Evolutionary conservation across 2,329 filamentous ascomycete genomes (phyloP).

Genomic region (Calonectria hawksworthii): DNA sequence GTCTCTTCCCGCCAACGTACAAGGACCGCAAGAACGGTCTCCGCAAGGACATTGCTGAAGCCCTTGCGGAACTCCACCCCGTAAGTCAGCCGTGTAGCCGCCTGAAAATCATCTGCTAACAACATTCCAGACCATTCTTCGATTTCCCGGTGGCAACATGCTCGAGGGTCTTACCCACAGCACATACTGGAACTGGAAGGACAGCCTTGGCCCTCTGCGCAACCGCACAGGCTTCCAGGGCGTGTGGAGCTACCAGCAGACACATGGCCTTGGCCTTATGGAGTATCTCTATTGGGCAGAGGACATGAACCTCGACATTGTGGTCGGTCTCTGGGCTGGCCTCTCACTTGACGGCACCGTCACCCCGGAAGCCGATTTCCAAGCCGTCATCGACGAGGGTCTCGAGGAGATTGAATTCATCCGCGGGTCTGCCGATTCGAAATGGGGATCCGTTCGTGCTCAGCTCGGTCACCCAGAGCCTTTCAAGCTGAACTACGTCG

Average conservation of each 20-base stretch:
- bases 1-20: constrained; percentile 72
- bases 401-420: constrained; percentile 76
- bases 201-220: constrained; percentile 67
- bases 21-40: constrained; percentile 71
- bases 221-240: constrained; percentile 68
- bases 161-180: constrained; percentile 62
- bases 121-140: constrained; percentile 63
- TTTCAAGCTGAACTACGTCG: constrained; percentile 72
- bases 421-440: constrained; percentile 64
- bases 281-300: constrained; percentile 74
- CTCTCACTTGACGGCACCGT: constrained; percentile 67
- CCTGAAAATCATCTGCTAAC: rapidly evolving
- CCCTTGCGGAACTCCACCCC: constrained; percentile 65
- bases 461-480: constrained; percentile 73
- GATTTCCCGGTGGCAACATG: constrained; percentile 77
- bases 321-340: constrained; percentile 72
- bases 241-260: constrained; percentile 73
- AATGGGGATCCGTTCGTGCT: constrained; percentile 70
- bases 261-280: constrained; percentile 72
- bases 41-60: constrained; percentile 67
- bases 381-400: constrained; percentile 70
- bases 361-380: constrained; percentile 64
- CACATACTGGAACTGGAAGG: constrained; percentile 66
- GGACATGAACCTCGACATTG: constrained; percentile 70
- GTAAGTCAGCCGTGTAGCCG: constrained; percentile 44